Conservation (phyloP, 208 protist genomes). For the Trypanosomatidae sp. region DNA sequence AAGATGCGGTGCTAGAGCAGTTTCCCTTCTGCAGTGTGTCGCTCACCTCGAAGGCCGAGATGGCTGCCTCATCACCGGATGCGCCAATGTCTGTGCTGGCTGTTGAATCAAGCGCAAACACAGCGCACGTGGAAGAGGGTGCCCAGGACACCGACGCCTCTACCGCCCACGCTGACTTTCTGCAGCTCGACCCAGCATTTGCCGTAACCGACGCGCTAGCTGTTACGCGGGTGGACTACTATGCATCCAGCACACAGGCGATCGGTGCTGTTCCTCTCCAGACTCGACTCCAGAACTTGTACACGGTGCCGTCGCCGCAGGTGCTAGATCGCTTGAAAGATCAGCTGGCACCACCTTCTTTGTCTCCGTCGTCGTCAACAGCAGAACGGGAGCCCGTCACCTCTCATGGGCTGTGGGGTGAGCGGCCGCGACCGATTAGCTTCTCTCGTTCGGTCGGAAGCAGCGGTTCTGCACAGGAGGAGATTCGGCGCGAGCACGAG, state of each 20-base stretch:
- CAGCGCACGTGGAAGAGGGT: not conserved
- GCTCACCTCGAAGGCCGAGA: not conserved
- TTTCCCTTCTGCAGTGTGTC: not conserved
- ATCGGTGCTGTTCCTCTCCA: slow-evolving; percentile 10
- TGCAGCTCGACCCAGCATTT: not conserved
- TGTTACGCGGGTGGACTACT: slow-evolving; percentile 11
- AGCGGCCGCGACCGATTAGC: not conserved
- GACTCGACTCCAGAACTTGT: slow-evolving; percentile 16
- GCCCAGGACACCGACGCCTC: not conserved
- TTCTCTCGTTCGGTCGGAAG: not conserved
- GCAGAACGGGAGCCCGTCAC: not conserved
- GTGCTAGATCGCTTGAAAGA: slow-evolving; percentile 9
- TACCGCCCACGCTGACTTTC: not conserved
- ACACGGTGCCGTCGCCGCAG: slow-evolving; percentile 16
- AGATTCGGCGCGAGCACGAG: slow-evolving; percentile 16
- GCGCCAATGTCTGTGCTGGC: not conserved
- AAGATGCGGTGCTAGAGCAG: slow-evolving; percentile 4
- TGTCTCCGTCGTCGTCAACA: not conserved
- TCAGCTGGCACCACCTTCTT: not conserved
- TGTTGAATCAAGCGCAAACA: not conserved
- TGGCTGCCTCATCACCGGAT: not conserved
- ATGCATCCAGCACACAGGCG: slow-evolving; percentile 20
- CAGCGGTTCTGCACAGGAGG: slow-evolving; percentile 11
- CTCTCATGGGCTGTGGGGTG: slow-evolving; percentile 10
- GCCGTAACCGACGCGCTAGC: not conserved